A percentile compares a stretch with the other conserved stretches of the same genome.
Evolutionary conservation across 352 stramenopile genomes (phyloP).

Genomic region (Pseudoperonospora humuli): DNA sequence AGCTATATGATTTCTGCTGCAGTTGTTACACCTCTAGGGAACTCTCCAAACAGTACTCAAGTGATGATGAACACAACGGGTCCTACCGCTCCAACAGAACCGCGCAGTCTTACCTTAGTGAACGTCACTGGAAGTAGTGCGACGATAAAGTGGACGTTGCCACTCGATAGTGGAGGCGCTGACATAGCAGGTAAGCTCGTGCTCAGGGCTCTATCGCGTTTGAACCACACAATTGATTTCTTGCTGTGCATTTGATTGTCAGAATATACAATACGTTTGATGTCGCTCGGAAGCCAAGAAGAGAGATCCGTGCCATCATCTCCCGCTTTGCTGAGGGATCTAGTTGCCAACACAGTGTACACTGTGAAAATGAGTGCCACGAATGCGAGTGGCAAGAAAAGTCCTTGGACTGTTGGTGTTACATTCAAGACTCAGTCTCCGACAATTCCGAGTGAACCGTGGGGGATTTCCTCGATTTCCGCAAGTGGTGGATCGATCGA

Average conservation of each 20-base stretch:
- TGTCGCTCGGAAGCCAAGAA: constrained; percentile 11
- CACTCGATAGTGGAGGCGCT: constrained; percentile 36
- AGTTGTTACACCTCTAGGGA: constrained; percentile 32
- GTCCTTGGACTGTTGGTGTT: constrained; percentile 13
- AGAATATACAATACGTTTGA: constrained; percentile 24
- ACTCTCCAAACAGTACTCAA: constrained; percentile 24
- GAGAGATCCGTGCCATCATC: constrained; percentile 2
- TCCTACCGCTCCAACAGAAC: constrained; percentile 23
- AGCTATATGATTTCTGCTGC: constrained; percentile 32
- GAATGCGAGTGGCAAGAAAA: constrained; percentile 28
- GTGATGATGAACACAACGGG: constrained; percentile 21
- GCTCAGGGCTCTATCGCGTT: neutral
- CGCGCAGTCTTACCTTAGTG: constrained; percentile 19
- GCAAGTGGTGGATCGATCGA: constrained; percentile 42
- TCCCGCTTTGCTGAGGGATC: constrained; percentile 17
- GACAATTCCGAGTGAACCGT: constrained; percentile 28
- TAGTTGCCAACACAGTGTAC: constrained; percentile 37
- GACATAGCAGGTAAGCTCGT: constrained; percentile 32
- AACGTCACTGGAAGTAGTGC: constrained; percentile 34
- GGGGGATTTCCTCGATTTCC: constrained; percentile 19
- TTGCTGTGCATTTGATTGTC: neutral
- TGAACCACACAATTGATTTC: neutral
- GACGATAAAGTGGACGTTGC: constrained; percentile 27
- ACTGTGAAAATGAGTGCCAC: constrained; percentile 39
- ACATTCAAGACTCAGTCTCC: constrained; percentile 33